A percentile compares a stretch with the other conserved stretches of the same genome.
Conservation (phyloP, 768 basidiomycete species). For the Russula dissimulans region DNA sequence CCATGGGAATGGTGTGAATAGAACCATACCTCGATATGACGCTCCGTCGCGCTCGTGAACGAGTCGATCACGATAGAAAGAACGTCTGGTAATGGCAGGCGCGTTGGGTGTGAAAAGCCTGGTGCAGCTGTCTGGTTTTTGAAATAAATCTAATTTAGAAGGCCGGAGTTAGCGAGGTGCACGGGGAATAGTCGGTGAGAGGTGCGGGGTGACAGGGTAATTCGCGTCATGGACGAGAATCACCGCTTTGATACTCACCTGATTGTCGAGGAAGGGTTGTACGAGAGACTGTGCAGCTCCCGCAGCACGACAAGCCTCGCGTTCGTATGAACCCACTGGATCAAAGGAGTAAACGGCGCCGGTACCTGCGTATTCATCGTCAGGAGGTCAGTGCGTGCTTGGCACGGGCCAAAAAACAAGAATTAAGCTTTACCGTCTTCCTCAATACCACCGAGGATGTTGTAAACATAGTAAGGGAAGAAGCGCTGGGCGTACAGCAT, state of each 20-base stretch:
- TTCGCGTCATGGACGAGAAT: background rate
- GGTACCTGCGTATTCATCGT: conserved; percentile 44
- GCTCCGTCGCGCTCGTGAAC: conserved; percentile 94
- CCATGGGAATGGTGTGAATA: background rate
- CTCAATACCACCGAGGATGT: conserved; percentile 92
- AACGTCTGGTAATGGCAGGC: conserved; percentile 74
- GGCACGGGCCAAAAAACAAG: conserved; percentile 7
- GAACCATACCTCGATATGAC: conserved; percentile 83
- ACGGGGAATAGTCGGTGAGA: conserved; percentile 36
- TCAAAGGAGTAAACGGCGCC: conserved; percentile 99
- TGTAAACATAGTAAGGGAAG: conserved; percentile 98
- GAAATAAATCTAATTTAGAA: conserved; percentile 75
- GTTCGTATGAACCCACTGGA: conserved; percentile 96
- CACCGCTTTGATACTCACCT: conserved; percentile 46
- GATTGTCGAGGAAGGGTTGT: conserved; percentile 98
- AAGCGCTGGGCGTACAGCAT: conserved; percentile 95
- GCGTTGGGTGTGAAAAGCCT: conserved; percentile 64
- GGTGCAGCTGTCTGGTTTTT: conserved; percentile 82
- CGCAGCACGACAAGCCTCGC: conserved; percentile 92
- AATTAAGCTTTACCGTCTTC: conserved; percentile 66
- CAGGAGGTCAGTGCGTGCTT: conserved; percentile 7
- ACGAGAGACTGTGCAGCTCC: conserved; percentile 92
- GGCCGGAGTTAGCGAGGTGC: conserved; percentile 22
- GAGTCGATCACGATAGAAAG: conserved; percentile 87
- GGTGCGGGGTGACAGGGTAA: background rate